Evolutionary conservation across 2,329 filamentous ascomycete genomes (phyloP).

Genomic region (Diplodia scrobiculata): DNA sequence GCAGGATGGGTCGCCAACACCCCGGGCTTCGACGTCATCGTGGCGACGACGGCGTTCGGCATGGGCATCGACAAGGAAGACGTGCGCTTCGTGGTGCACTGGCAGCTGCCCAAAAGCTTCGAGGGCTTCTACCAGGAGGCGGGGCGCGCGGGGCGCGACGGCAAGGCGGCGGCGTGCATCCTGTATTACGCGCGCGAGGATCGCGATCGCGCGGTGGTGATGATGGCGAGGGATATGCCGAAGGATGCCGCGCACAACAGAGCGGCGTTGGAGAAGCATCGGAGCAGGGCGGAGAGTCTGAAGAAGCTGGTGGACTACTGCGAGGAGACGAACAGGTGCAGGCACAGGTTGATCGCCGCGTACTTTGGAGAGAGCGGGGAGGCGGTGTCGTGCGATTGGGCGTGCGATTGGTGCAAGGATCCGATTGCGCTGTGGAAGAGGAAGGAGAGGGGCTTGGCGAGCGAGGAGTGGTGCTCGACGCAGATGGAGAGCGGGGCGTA

Average conservation of each 20-base stretch:
- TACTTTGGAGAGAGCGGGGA: constrained; percentile 41
- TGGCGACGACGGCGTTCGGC: constrained; percentile 92
- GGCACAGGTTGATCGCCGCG: constrained; percentile 58
- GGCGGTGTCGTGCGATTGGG: constrained; percentile 47
- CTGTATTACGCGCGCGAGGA: constrained; percentile 91
- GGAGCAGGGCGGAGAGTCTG: constrained; percentile 49
- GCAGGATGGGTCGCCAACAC: constrained; percentile 71
- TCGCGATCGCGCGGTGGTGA: constrained; percentile 67
- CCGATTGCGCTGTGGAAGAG: constrained; percentile 44
- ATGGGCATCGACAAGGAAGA: constrained; percentile 98
- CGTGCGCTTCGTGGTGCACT: constrained; percentile 92
- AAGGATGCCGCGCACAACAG: constrained; percentile 43
- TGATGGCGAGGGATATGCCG: constrained; percentile 54
- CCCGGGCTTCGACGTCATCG: constrained; percentile 82
- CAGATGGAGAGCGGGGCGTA: constrained; percentile 47
- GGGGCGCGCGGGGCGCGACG: constrained; percentile 85
- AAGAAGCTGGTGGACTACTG: constrained; percentile 73
- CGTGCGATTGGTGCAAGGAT: constrained; percentile 56
- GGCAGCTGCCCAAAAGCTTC: constrained; percentile 90
- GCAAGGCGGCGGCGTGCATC: constrained; percentile 82
- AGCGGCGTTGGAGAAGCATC: constrained; percentile 35
- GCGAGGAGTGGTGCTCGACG: constrained; percentile 54
- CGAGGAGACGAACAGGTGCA: constrained; percentile 71
- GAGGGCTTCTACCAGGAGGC: constrained; percentile 97
- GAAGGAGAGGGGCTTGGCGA: constrained; percentile 50